Percentiles rank a stretch among this genome's conserved stretches.
phyloP scores from a whole-genome alignment of 768 basidiomycete species.

The Lentinula sp. region DNA sequence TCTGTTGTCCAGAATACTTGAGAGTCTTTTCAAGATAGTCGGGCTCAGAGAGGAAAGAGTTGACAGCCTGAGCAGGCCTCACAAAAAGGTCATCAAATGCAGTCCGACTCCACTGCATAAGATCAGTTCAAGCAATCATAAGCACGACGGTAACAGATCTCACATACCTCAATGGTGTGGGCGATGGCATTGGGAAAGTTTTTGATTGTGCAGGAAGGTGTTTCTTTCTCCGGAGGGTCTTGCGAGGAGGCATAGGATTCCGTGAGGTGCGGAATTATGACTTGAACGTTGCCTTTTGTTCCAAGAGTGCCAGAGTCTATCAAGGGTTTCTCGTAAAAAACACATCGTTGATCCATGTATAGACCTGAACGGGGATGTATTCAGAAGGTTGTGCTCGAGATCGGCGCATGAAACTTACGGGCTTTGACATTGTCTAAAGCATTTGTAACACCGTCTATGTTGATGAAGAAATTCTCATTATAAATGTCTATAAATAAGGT shows the following conservation, averaged over 20 bases:
- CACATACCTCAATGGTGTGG: conserved; percentile 88
- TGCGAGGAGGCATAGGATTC: conserved; percentile 98
- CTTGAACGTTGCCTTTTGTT: conserved; percentile 96
- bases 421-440: conserved; percentile 96
- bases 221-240: conserved; percentile 97
- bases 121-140: background rate
- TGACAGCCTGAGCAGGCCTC: conserved; percentile 90
- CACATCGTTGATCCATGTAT: conserved; percentile 98
- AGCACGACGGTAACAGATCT: background rate
- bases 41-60: conserved; percentile 94
- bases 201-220: conserved; percentile 96
- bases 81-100: conserved; percentile 92
- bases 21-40: conserved; percentile 89
- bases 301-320: conserved; percentile 97
- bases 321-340: conserved; percentile 93
- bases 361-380: conserved; percentile 45
- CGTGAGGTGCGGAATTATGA: conserved; percentile 88
- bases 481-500: conserved; percentile 61
- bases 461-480: conserved; percentile 80
- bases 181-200: conserved; percentile 98
- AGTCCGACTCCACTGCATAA: conserved; percentile 79
- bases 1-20: conserved; percentile 88
- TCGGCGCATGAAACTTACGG: conserved; percentile 44
- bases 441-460: conserved; percentile 92
- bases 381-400: background rate